Base-by-base conservation (phyloP, 305 asterid genomes). In the Solanum hybrid region DNA sequence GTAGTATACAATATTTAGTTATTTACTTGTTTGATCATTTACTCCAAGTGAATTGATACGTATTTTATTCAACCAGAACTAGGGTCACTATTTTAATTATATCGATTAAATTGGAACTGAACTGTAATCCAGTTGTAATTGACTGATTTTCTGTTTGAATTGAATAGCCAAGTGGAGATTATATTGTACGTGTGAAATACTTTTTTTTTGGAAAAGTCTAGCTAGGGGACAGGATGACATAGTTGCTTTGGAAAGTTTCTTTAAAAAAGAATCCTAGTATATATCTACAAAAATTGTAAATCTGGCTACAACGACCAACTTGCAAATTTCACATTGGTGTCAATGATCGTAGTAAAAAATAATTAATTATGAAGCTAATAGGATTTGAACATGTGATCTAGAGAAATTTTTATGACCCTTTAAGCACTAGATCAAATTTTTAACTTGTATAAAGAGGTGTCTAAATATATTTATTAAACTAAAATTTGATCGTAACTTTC, bases 301-400 rank as follows among this genome's bases (percentile, higher is more conserved):
- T 38, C 10, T 80, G 36, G 27, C 40, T 12, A 11, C 16, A 81
- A 81, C 37, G 86, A 26, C 38, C 26, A 40, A 81, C 86, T 81
- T 14, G 71, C 16, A 81, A 38, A 40, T 40, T 40, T 40, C 16
- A 40, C 51, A 38, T 37, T 38, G 42, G 1, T 38, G 42, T 38
- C 46, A 40, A 40, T 10, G 46, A 11, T 38, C 14, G 46, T 38
- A 10, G 5, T 40, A 40, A 40, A 40, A 40, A 4, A 11, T 11
- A 40, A 40, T 40, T 40, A 40, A 40, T 40, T 40, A 40, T 11
- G 51, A 40, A 40, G 51, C 0, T 40, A 40, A 11, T 4, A 40
- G 16, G 5, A 2, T 4, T 40, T 12, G 2, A 40, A 40, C 0
- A 4, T 5, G 5, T 40, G 51, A 40, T 0, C 1, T 40, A 4